These are phyloP conservation scores for Fusarium sarcochroum DNA, from an alignment of 2,329 filamentous ascomycete species.

Conservation along the genomic window DNA sequence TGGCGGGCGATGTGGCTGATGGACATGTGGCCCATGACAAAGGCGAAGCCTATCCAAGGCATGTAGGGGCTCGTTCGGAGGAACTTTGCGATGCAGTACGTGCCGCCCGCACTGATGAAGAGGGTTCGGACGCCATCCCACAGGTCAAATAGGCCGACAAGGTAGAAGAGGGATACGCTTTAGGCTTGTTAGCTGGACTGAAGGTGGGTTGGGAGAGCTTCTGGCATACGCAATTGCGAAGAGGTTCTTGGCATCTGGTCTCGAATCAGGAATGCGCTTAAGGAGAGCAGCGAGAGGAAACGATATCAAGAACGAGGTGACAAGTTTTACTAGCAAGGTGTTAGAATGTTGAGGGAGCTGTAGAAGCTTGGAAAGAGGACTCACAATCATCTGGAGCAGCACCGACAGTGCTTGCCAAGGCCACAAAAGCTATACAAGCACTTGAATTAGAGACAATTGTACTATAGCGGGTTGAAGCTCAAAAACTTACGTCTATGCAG, in stretches of 20 bases:
- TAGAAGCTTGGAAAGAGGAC: constrained; percentile 17
- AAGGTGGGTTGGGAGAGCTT: neutral
- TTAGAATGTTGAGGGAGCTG: constrained; percentile 28
- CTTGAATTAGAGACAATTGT: constrained; percentile 28
- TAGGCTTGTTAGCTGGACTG: constrained; percentile 10
- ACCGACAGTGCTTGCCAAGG: constrained; percentile 51
- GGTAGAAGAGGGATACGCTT: constrained; percentile 88
- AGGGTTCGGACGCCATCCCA: constrained; percentile 88
- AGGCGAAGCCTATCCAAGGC: constrained; percentile 97
- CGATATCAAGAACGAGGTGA: constrained; percentile 89
- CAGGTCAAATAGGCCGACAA: constrained; percentile 92
- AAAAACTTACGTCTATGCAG: constrained; percentile 37
- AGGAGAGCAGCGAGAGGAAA: constrained; percentile 91
- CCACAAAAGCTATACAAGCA: constrained; percentile 52
- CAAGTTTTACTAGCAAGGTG: constrained; percentile 82
- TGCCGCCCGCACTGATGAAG: constrained; percentile 81
- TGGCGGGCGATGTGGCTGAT: constrained; percentile 89
- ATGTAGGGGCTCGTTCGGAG: constrained; percentile 87
- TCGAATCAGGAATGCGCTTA: constrained; percentile 89
- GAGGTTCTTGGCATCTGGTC: constrained; percentile 86
- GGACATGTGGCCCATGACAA: constrained; percentile 96
- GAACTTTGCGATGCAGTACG: constrained; percentile 87
- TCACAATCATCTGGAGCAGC: constrained; percentile 58
- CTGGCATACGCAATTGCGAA: constrained; percentile 81
- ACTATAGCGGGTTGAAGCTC: constrained; percentile 1